A percentile compares a stretch with the other conserved stretches of the same genome.
These are phyloP conservation scores for Melaleuca quinquenervia DNA, from an alignment of 345 rosid species.

Conservation along the genomic window DNA sequence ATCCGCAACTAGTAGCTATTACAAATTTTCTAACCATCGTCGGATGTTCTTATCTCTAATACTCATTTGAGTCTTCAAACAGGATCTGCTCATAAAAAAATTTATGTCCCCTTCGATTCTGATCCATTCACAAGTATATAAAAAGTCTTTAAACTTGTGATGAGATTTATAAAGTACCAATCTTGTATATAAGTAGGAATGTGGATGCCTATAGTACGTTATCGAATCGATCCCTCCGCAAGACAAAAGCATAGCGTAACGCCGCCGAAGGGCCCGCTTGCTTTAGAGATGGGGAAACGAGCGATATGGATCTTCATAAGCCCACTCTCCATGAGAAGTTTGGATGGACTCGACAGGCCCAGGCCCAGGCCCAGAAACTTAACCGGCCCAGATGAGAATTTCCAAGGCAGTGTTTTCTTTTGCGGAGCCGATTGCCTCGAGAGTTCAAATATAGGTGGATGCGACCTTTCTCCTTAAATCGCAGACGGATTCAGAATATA, in stretches of 20 bases:
- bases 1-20: too few relatives aligned
- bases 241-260: background rate
- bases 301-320: background rate
- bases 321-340: background rate
- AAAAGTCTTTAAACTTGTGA: too few relatives aligned
- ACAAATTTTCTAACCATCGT: too few relatives aligned
- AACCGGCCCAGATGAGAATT: background rate
- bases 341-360: background rate
- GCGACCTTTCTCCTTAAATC: background rate
- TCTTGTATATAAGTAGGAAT: background rate
- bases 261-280: background rate
- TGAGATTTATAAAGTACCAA: background rate
- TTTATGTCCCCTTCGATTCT: too few relatives aligned
- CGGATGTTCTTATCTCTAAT: too few relatives aligned
- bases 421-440: background rate
- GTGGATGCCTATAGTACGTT: background rate
- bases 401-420: background rate
- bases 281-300: background rate
- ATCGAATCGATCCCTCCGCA: background rate
- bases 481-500: background rate
- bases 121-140: too few relatives aligned
- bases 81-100: too few relatives aligned
- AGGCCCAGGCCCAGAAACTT: background rate
- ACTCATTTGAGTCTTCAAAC: too few relatives aligned
- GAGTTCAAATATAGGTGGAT: background rate